These are phyloP conservation scores for Annona cherimola DNA, from an alignment of 164 flowering plant genomes.

Conservation along the genomic window DNA sequence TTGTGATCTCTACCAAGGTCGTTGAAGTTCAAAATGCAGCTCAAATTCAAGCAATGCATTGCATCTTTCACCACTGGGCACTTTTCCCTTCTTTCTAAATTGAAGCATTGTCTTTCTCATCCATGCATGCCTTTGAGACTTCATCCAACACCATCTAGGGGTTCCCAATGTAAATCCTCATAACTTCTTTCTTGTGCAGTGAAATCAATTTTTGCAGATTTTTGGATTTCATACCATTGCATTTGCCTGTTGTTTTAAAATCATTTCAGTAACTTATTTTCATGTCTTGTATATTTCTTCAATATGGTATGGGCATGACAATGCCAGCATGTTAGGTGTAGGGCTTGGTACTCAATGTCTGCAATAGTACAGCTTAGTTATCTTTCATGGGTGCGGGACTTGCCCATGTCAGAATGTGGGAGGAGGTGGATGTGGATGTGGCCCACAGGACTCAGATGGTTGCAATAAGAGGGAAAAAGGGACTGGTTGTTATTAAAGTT, in stretches of 20 bases:
- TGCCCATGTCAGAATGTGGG: not conserved
- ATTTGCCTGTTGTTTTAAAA: constrained; percentile 5
- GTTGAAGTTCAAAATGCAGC: not conserved
- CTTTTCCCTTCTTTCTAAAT: constrained; percentile 14
- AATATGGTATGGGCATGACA: not conserved
- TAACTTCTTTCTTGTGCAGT: constrained; percentile 33
- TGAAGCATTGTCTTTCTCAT: constrained; percentile 5
- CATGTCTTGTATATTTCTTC: constrained; percentile 12
- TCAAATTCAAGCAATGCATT: constrained; percentile 1
- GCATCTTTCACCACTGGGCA: constrained; percentile 5
- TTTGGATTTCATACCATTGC: constrained; percentile 3
- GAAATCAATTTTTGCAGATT: constrained; percentile 19
- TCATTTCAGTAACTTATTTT: not conserved
- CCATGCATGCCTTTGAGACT: not conserved
- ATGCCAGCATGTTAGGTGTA: too few species aligned
- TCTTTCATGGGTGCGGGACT: not conserved
- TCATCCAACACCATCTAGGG: not conserved
- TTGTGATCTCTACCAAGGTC: constrained; percentile 9
- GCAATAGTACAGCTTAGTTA: too few species aligned
- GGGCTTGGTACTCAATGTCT: too few species aligned
- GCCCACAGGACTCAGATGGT: not conserved
- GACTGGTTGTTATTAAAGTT: not conserved
- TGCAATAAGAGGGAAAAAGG: constrained; percentile 14
- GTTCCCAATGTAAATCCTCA: constrained; percentile 26
- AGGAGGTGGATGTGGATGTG: not conserved